Base-by-base conservation (phyloP, 2,329 filamentous ascomycete genomes). In the Westerdykella sp. region DNA sequence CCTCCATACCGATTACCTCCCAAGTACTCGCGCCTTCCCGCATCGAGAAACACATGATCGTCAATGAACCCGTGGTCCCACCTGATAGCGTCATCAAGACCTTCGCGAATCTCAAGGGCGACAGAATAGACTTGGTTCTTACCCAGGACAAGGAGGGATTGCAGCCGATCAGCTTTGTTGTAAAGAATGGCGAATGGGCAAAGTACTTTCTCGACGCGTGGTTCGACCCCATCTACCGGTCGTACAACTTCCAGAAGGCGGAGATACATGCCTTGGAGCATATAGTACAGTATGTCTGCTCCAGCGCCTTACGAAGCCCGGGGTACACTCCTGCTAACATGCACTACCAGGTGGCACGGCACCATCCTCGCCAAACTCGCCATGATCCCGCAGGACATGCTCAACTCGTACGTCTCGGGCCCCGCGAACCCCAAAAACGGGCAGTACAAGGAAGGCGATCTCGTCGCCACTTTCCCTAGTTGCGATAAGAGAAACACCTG, bases 31-130 rank as follows among this genome's bases (percentile, higher is more conserved):
- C 80, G 10, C 70, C 81, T 10, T 71, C 73, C 41, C 79, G 74
- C 43, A 75, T 98, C 38, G 85, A 94, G 59, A 74, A 73, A 16
- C 65, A 86, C 44, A 96, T 97, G 87, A 79, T 93, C 55, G 85
- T 82, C 63, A 86, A 95, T 65, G 77, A 83, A 42, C 81, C 93
- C 5, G 81, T 98, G 40, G 91, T 97, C 7, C 93, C 91, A 2
- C 93, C 94, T 0, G 88, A 96, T 69, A 95, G 88, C 69, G 90
- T 98, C 56, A 97, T 98, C 71, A 91, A 87, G 73, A 97, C 94
- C 0, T 95, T 95, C 63, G 73, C 78, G 13, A 84, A 95, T 60
- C 73, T 95, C n/a, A 81, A 80, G 49, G 83, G 82, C 30, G 75
- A 85, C 36, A 79, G 89, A 43, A 81, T 95, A 34, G 86, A 95